A percentile compares a stretch with the other conserved stretches of the same genome.
Evolutionary conservation across 2,329 filamentous ascomycete genomes (phyloP).

Genomic region (Whalleya microplaca): DNA sequence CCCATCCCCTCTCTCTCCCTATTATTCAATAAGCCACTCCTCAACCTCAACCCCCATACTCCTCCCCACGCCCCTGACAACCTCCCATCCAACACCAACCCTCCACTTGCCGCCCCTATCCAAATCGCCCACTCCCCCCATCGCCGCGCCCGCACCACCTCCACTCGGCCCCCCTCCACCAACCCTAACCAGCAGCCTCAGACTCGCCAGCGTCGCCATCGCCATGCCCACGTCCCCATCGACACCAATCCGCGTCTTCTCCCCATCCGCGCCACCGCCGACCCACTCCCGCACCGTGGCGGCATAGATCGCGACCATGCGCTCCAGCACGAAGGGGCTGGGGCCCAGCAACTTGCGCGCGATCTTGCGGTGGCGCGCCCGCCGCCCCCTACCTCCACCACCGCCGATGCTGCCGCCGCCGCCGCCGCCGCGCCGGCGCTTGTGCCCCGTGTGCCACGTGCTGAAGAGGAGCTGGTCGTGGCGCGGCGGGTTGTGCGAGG

Average conservation of each 20-base stretch:
- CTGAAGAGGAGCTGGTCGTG: slow-evolving; percentile 78
- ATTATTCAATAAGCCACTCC: slow-evolving; percentile 73
- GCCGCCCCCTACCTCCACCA: slow-evolving; percentile 45
- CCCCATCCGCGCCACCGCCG: slow-evolving; percentile 39
- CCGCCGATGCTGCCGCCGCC: slow-evolving; percentile 50
- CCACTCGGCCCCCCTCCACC: slow-evolving; percentile 68
- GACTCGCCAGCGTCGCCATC: slow-evolving; percentile 72
- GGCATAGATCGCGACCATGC: slow-evolving; percentile 77
- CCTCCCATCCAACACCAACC: slow-evolving; percentile 80
- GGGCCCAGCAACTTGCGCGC: slow-evolving; percentile 77
- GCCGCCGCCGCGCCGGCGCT: slow-evolving; percentile 54
- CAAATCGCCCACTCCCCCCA: slow-evolving; percentile 68
- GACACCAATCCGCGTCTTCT: slow-evolving; percentile 43
- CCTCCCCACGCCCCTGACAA: slow-evolving; percentile 69
- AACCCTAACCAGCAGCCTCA: slow-evolving; percentile 70
- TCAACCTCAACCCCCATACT: slow-evolving; percentile 78
- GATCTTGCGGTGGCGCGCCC: slow-evolving; percentile 63
- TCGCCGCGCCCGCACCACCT: slow-evolving; percentile 76
- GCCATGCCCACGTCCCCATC: slow-evolving; percentile 65
- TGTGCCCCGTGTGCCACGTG: slow-evolving; percentile 62
- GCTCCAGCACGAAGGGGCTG: slow-evolving; percentile 76
- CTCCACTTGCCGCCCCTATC: slow-evolving; percentile 76
- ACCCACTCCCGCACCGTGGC: slow-evolving; percentile 64
- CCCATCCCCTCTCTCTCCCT: background rate
- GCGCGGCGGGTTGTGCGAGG: slow-evolving; percentile 77